Percentiles rank a stretch among this genome's conserved stretches.
These are phyloP conservation scores for Parastagonospora avenae DNA, from an alignment of 2,329 filamentous ascomycete genomes.

Conservation along the genomic window DNA sequence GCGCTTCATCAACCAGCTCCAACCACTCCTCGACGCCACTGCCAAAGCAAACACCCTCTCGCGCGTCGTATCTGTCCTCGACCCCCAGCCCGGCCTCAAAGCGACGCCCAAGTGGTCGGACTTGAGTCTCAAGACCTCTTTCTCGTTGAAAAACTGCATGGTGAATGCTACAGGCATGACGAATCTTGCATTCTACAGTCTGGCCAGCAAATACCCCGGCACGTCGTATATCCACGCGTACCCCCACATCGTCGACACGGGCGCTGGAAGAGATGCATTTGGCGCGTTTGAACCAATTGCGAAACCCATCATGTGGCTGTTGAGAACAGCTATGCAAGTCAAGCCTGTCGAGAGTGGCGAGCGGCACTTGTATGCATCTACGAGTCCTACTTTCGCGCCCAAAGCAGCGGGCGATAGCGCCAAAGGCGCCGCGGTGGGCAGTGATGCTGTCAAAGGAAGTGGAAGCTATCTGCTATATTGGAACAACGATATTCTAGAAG, in stretches of 20 bases:
- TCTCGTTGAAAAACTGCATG: conserved; percentile 30
- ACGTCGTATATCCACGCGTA: conserved; percentile 37
- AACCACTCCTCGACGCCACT: conserved; percentile 41
- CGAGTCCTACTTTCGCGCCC: conserved; percentile 30
- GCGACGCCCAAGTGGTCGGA: conserved; percentile 26
- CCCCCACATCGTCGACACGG: conserved; percentile 32
- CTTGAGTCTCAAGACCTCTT: conserved; percentile 32
- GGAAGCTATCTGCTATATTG: conserved; percentile 34
- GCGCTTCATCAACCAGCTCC: conserved; percentile 47
- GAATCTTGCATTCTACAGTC: conserved; percentile 27
- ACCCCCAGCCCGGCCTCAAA: conserved; percentile 23
- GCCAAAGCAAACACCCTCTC: conserved; percentile 24
- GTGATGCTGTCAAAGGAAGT: conserved; percentile 30
- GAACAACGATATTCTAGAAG: conserved; percentile 24
- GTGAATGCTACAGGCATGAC: conserved; percentile 33
- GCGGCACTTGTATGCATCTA: conserved; percentile 40
- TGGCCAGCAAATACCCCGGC: conserved; percentile 23
- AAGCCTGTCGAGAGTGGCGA: conserved; percentile 37
- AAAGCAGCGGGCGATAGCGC: conserved; percentile 9
- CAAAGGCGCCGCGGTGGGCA: conserved; percentile 21
- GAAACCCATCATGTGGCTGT: conserved; percentile 7
- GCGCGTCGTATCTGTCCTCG: conserved; percentile 39
- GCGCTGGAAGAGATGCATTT: conserved; percentile 13
- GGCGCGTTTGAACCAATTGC: conserved; percentile 8
- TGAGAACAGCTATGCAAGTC: conserved; percentile 26